Evolutionary conservation across 306 rosid species (phyloP).

Genomic region (Cucurbita maxima): DNA sequence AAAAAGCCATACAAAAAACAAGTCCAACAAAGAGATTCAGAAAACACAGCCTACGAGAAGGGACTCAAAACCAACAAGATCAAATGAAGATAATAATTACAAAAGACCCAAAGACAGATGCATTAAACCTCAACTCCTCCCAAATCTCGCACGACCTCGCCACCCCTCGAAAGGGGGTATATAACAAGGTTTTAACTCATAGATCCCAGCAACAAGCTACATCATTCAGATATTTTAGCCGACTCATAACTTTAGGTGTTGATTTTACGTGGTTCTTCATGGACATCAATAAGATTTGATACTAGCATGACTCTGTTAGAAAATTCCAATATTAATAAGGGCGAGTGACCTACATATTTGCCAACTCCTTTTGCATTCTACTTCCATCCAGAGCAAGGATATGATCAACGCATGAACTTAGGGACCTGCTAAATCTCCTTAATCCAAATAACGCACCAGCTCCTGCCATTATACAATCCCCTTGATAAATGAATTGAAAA

Average conservation of each 20-base stretch:
- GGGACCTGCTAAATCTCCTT: constrained; percentile 29
- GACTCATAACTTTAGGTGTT: not conserved
- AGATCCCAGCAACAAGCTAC: not conserved
- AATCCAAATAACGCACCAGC: constrained; percentile 31
- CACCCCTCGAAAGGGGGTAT: not conserved
- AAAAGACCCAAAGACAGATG: not conserved
- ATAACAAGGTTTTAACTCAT: not conserved
- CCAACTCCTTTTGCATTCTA: constrained; percentile 61
- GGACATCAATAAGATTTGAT: not conserved
- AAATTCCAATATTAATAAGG: constrained; percentile 5
- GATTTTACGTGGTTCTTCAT: not conserved
- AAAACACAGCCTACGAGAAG: not conserved
- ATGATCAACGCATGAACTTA: constrained; percentile 29
- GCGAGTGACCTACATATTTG: constrained; percentile 44
- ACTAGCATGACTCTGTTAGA: not conserved
- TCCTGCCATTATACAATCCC: constrained; percentile 30
- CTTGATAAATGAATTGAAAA: not conserved
- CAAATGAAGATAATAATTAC: too few relatives aligned
- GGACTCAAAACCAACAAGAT: not conserved
- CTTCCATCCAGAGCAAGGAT: constrained; percentile 63
- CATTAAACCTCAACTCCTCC: not conserved
- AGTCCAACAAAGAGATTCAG: not conserved
- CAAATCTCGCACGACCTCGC: not conserved
- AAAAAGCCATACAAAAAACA: not conserved
- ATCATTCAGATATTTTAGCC: not conserved